Percentiles rank a stretch among this genome's conserved stretches.
Evolutionary conservation across 225 moss, liverwort and hornwort species (phyloP).

Genomic region (Antitrichia curtipendula): DNA sequence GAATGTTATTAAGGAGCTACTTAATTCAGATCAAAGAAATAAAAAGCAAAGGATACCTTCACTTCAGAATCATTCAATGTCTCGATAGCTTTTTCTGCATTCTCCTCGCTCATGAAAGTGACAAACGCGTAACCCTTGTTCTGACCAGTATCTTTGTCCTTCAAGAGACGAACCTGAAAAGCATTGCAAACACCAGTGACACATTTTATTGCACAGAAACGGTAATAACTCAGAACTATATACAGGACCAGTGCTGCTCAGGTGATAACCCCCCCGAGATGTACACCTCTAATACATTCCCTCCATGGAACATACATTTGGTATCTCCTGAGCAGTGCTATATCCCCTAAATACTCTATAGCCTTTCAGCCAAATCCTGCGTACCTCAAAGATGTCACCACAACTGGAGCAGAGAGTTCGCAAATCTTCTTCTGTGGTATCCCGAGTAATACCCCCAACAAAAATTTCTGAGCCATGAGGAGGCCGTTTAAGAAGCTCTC

Average conservation of each 20-base stretch:
- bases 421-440: constrained; percentile 91
- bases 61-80: constrained; percentile 87
- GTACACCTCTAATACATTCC: background rate
- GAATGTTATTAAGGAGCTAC: background rate
- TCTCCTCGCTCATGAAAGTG: constrained; percentile 86
- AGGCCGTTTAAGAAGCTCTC: constrained; percentile 90
- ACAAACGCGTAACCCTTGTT: constrained; percentile 99
- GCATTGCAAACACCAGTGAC: background rate
- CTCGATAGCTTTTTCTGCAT: constrained; percentile 98
- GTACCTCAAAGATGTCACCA: constrained; percentile 95
- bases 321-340: background rate
- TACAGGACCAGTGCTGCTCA: background rate
- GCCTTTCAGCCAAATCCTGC: background rate
- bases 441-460: constrained; percentile 95
- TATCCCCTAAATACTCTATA: background rate
- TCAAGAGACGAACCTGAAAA: constrained; percentile 80
- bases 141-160: constrained; percentile 98
- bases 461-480: constrained; percentile 99
- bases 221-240: background rate
- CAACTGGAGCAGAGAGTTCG: constrained; percentile 83
- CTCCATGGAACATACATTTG: background rate
- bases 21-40: background rate
- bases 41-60: constrained; percentile 38
- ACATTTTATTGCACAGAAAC: background rate
- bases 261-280: background rate